These are phyloP conservation scores for Zancudomyces culisetae DNA, from an alignment of 371 early-diverging fungal species.

Conservation along the genomic window DNA sequence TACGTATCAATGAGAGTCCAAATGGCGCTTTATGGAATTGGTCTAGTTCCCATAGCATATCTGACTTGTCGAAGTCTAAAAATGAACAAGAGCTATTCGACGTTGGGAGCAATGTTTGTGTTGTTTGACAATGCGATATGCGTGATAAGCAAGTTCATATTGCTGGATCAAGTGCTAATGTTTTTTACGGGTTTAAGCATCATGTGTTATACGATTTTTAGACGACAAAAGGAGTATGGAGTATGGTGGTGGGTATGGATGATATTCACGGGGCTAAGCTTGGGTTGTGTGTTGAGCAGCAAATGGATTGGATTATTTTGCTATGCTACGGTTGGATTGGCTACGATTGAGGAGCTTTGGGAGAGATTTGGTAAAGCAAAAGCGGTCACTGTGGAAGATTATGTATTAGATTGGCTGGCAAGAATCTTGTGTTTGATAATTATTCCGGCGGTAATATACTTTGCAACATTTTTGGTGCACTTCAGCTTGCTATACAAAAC, in stretches of 20 bases:
- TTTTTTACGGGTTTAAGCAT: constrained; percentile 75
- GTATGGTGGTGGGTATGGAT: constrained; percentile 83
- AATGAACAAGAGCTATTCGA: constrained; percentile 41
- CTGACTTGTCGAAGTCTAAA: constrained; percentile 67
- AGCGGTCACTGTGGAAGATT: constrained; percentile 42
- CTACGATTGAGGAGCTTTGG: constrained; percentile 87
- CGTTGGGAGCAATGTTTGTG: constrained; percentile 61
- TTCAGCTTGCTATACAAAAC: constrained; percentile 68
- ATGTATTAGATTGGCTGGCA: constrained; percentile 57
- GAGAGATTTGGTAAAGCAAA: constrained; percentile 13
- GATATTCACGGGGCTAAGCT: constrained; percentile 62
- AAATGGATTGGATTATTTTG: constrained; percentile 99
- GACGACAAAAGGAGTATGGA: constrained; percentile 56
- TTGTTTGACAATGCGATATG: constrained; percentile 70
- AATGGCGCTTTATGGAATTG: constrained; percentile 76
- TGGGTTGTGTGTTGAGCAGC: constrained; percentile 84
- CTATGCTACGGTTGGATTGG: constrained; percentile 86
- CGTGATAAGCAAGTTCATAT: constrained; percentile 87
- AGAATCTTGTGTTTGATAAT: constrained; percentile 61
- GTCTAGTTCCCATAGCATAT: constrained; percentile 89
- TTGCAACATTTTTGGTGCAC: constrained; percentile 68
- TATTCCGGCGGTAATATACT: constrained; percentile 73
- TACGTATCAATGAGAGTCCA: constrained; percentile 86
- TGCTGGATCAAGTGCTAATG: constrained; percentile 94
- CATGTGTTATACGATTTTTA: constrained; percentile 71